Evolutionary conservation across 2,329 filamentous ascomycete genomes (phyloP).

Genomic region (Ophidiomyces ophidiicola): DNA sequence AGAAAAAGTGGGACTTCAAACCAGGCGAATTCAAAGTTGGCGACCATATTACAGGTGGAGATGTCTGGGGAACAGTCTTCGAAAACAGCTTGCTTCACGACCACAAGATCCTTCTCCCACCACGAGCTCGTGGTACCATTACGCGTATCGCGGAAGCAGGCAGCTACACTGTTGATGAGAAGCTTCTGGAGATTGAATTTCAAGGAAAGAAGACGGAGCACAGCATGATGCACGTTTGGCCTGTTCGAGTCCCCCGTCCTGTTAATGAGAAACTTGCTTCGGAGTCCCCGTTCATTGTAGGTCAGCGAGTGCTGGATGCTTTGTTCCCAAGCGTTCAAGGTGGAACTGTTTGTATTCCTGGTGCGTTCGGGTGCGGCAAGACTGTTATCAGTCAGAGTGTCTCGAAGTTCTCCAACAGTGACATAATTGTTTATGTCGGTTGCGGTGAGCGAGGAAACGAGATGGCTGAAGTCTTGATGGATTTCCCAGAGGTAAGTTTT

Average conservation of each 20-base stretch:
- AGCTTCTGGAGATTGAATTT: conserved; percentile 92
- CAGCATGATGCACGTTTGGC: conserved; percentile 98
- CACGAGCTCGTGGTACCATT: conserved; percentile 80
- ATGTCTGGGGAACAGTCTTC: conserved; percentile 87
- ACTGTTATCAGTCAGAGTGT: conserved; percentile 98
- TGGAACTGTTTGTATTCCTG: conserved; percentile 94
- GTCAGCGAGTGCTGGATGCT: conserved; percentile 89
- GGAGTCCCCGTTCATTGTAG: conserved; percentile 84
- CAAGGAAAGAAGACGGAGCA: conserved; percentile 89
- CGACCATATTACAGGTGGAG: conserved; percentile 91
- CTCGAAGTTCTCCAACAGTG: conserved; percentile 99
- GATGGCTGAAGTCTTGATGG: conserved; percentile 99
- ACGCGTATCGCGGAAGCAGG: conserved; percentile 82
- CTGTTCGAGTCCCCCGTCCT: conserved; percentile 87
- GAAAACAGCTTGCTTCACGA: conserved; percentile 92
- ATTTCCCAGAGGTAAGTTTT: conserved; percentile 68
- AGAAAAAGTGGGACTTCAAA: conserved; percentile 93
- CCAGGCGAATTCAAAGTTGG: conserved; percentile 77
- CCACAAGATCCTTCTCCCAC: conserved; percentile 86
- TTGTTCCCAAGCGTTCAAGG: conserved; percentile 94
- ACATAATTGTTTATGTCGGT: conserved; percentile 96
- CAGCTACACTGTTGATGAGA: conserved; percentile 85
- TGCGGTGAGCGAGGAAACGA: conserved; percentile 92
- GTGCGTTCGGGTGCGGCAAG: conserved; percentile 97
- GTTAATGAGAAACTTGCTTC: conserved; percentile 84